A percentile compares a stretch with the other conserved stretches of the same genome.
Conservation (phyloP, 1,284 basidiomycete genomes). For the Boletus mariae region DNA sequence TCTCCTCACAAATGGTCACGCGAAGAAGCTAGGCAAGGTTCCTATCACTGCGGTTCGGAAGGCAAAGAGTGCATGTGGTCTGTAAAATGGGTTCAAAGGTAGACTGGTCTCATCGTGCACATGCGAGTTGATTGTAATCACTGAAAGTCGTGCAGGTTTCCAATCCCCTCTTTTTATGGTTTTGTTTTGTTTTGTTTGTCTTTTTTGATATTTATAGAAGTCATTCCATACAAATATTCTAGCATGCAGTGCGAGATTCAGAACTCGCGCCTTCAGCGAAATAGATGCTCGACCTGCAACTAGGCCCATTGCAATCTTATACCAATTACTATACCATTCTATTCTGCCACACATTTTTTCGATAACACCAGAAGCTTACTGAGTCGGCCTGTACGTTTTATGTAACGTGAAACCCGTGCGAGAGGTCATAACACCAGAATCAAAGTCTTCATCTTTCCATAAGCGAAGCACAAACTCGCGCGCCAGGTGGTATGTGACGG, state of each 20-base stretch:
- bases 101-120: not conserved
- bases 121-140: not conserved
- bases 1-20: conserved; percentile 12
- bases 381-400: not conserved
- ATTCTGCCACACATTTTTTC: not conserved
- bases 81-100: conserved; percentile 10
- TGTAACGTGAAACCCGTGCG: no score
- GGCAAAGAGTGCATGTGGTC: conserved; percentile 10
- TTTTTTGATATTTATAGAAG: not conserved
- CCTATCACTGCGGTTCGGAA: conserved; percentile 9
- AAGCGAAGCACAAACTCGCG: no score
- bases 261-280: not conserved
- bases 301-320: not conserved
- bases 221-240: not conserved
- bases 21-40: conserved; percentile 4
- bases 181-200: not conserved
- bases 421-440: no score
- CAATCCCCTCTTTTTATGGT: not conserved
- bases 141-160: not conserved
- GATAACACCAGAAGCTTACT: not conserved
- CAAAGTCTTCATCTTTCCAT: not conserved
- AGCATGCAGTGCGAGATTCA: not conserved
- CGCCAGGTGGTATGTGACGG: no score
- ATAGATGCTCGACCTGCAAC: not conserved
- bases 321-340: not conserved